Evolutionary conservation across 352 stramenopile species (phyloP), one percentile per base, ranked within the genome.

Genomic region (Albugo candida): DNA sequence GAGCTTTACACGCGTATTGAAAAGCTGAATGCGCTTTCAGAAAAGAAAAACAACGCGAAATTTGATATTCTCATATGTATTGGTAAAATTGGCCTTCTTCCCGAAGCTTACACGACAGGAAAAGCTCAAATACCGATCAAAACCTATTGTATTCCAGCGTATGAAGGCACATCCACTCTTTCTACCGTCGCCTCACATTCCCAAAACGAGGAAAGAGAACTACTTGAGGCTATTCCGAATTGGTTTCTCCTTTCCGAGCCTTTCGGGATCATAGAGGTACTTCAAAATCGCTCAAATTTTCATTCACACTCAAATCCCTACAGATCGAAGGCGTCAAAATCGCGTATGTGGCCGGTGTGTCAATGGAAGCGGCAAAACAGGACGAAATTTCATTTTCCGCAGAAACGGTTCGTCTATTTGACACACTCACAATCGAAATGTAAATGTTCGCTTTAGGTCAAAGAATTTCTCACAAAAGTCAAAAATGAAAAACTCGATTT

Each of bases 41-140:
- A 61, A 1, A 37, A 40, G 14, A 40, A 52, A 43, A 39, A 36
- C 3, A 45, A 59, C 0, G 53, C 63, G 5, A 83, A 81, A 49
- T 88, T 83, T 41, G 64, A 83, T 35, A 55, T 65, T 36, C 63
- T 88, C 2, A 39, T 88, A 16, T 80, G 66, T 17, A 53, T 84
- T 12, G 70, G 76, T 19, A 53, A 62, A 24, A 71, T 60, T 45
- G 64, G 81, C 19, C 68, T 72, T 34, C 60, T 85, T 35, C 72
- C 70, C 0, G 37, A 45, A 2, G 61, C 65, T n/a, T 78, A 70
- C 51, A 21, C 80, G 1, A 47, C 31, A 18, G 65, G 63, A 18
- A 50, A 43, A 21, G 60, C 56, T 40, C n/a, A 47, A 2, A 63
- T 67, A 13, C 72, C 72, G 6, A 12, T 85, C 5, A 65, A 66